These are phyloP conservation scores for Xylaria sp. DNA, from an alignment of 2,329 filamentous ascomycete species.

Conservation along the genomic window DNA sequence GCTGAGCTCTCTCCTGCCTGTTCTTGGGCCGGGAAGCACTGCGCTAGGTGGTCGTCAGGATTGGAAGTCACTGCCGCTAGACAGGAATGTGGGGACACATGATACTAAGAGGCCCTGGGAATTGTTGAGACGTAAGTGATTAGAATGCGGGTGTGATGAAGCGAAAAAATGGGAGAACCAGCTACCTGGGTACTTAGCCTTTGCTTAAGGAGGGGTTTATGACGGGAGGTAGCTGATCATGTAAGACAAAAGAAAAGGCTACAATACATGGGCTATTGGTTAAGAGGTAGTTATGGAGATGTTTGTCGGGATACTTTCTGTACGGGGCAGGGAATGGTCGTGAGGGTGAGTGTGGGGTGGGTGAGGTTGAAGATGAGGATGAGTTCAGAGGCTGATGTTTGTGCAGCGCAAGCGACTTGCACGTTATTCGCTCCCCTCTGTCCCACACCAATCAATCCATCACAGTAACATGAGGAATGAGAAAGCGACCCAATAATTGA, in stretches of 20 bases:
- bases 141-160: neutral
- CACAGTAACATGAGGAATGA: conserved; percentile 3
- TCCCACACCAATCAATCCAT: neutral
- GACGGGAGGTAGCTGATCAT: neutral
- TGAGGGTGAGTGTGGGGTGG: neutral
- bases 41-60: neutral
- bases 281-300: neutral
- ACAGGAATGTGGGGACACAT: conserved; percentile 2
- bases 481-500: neutral
- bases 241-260: neutral
- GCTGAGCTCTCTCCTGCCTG: conserved; percentile 10
- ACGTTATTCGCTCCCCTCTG: conserved; percentile 16
- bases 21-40: conserved; percentile 13
- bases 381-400: conserved; percentile 10
- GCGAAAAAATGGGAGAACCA: neutral
- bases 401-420: conserved; percentile 11
- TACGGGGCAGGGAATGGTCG: no score
- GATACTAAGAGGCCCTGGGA: neutral
- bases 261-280: neutral
- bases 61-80: neutral
- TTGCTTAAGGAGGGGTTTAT: neutral
- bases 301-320: neutral
- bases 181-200: neutral
- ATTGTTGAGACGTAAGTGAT: conserved; percentile 2
- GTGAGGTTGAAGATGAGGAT: neutral